Percentiles rank a stretch among this genome's conserved stretches.
phyloP scores from a whole-genome alignment of 331 rosid genomes.

The Quercus phellos region DNA sequence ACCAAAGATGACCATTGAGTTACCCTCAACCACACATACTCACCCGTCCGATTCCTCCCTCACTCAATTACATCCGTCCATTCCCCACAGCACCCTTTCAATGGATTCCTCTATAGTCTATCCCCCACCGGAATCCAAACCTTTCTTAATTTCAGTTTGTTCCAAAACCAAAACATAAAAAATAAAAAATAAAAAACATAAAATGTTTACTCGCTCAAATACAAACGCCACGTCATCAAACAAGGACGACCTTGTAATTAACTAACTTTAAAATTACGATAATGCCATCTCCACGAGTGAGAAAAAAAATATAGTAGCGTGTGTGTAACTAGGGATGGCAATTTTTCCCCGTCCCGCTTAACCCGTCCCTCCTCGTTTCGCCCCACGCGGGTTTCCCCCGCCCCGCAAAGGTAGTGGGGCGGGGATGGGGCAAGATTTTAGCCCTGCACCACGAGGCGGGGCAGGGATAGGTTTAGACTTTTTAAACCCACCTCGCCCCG shows the following conservation, averaged over 20 bases:
- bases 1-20: background rate
- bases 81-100: background rate
- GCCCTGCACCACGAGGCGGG: no score
- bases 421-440: no score
- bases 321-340: background rate
- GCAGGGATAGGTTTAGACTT: no score
- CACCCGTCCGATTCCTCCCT: background rate
- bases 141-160: slow-evolving; percentile 6
- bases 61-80: slow-evolving; percentile 16
- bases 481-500: no score
- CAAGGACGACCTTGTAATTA: background rate
- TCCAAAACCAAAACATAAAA: background rate
- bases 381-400: no score
- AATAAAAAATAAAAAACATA: no score
- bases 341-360: no score
- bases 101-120: background rate
- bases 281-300: background rate
- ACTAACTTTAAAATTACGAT: background rate
- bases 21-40: no score
- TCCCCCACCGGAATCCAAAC: slow-evolving; percentile 25
- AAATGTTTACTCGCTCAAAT: background rate
- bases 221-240: background rate
- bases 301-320: background rate
- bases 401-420: no score
- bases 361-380: no score